Base-by-base conservation (phyloP, 2,329 filamentous ascomycete species). In the Knoxdaviesia capensis region DNA sequence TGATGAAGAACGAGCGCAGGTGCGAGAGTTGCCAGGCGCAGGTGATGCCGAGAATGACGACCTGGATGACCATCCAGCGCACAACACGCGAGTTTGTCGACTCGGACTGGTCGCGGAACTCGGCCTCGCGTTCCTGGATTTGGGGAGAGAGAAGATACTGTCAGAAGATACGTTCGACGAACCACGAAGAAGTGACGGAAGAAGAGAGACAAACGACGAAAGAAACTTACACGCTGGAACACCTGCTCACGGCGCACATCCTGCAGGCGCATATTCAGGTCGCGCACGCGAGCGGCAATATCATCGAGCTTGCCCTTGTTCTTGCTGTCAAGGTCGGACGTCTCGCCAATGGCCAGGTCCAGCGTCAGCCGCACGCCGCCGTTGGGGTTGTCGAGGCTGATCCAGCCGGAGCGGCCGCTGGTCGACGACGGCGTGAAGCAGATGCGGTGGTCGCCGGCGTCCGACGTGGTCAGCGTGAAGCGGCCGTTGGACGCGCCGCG, bases 1-100 rank as follows among this genome's bases (percentile, higher is more conserved):
- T 98, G 69, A 98, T 98, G 68, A 98, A 98, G 73, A 98, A 98
- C 39, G 83, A 81, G 51, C 90, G 74, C 53, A 98, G 71, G 63
- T 98, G 88, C 42, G 86, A 93, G 39, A 98, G 69, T 62, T 98
- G 90, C 90, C 90, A 98, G 47, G 85, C 83, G 63, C 90, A 98
- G 33, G 90, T 94, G 43, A 79, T 69, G 43, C 78, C 83, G 42
- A 98, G 68, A 34, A 96, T 75, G 41, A 77, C 71, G 46, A 96
- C 66, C 62, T 98, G 90, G 50, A 96, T 80, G 49, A 94, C 55
- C 50, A 90, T 88, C 88, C 90, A 98, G 52, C 86, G 78, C 41
- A 96, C 77, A 48, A 96, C 88, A 53, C 88, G 80, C 43, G 77
- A 68, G 61, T 98, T 98, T 49, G 88, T 94, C 36, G 74, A 69